Percentiles rank a stretch among this genome's conserved stretches.
phyloP scores from a whole-genome alignment of 2,329 filamentous ascomycete genomes.

The Talaromyces sp. region DNA sequence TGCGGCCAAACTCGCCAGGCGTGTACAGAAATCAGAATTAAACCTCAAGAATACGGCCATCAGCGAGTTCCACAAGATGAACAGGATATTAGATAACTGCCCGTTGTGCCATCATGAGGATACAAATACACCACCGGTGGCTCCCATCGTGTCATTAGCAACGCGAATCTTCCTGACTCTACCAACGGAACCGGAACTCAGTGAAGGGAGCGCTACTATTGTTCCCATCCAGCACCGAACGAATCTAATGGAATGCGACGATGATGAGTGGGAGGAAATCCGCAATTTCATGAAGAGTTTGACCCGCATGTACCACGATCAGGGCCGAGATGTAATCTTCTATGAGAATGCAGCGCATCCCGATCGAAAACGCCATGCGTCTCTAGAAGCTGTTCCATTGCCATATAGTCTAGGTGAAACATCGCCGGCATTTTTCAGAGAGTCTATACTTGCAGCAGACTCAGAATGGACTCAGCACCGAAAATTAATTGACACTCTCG shows the following conservation, averaged over 20 bases:
- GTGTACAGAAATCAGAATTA: slow-evolving; percentile 81
- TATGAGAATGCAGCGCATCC: slow-evolving; percentile 94
- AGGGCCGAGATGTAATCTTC: slow-evolving; percentile 88
- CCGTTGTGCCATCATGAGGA: slow-evolving; percentile 93
- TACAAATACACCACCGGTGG: slow-evolving; percentile 68
- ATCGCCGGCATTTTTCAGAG: slow-evolving; percentile 89
- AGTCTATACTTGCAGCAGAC: slow-evolving; percentile 83
- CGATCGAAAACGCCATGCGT: slow-evolving; percentile 74
- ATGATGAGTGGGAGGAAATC: slow-evolving; percentile 98
- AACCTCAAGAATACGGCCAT: slow-evolving; percentile 87
- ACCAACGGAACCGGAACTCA: slow-evolving; percentile 83
- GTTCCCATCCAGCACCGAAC: slow-evolving; percentile 81
- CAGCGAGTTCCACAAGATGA: slow-evolving; percentile 83
- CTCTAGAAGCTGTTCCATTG: slow-evolving; percentile 80
- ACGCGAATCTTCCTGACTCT: slow-evolving; percentile 86
- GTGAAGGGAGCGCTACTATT: slow-evolving; percentile 78
- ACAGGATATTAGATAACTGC: slow-evolving; percentile 78
- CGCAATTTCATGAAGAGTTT: slow-evolving; percentile 98
- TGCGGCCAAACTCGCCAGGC: slow-evolving; percentile 79
- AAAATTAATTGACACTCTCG: slow-evolving; percentile 83
- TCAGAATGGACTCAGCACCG: slow-evolving; percentile 95
- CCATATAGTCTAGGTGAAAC: slow-evolving; percentile 89
- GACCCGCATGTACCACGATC: slow-evolving; percentile 89
- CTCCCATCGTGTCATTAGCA: slow-evolving; percentile 79
- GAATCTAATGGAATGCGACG: slow-evolving; percentile 95